Evolutionary conservation across 176 grass and related monocot species (phyloP).

Genomic region (Oryza meyeriana): DNA sequence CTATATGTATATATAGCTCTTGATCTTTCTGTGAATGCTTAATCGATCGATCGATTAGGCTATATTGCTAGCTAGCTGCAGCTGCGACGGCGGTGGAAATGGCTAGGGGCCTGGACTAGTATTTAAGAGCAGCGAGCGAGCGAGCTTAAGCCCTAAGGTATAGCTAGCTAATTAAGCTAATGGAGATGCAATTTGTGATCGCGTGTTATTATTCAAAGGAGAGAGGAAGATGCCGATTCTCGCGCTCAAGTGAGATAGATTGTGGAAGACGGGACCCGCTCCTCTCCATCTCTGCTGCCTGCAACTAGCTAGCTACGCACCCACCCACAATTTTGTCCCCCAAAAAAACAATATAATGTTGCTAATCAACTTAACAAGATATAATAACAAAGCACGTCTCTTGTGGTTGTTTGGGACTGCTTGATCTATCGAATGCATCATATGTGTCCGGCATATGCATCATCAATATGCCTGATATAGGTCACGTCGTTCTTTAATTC

Average conservation of each 20-base stretch:
- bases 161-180: neutral
- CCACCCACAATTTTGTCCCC: no score
- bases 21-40: neutral
- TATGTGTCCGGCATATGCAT: neutral
- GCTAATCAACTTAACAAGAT: neutral
- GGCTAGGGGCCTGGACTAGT: neutral
- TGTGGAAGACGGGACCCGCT: slow-evolving; percentile 40
- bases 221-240: slow-evolving; percentile 36
- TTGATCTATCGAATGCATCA: neutral
- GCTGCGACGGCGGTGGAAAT: slow-evolving; percentile 7
- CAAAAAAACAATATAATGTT: neutral
- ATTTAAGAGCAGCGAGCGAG: slow-evolving; percentile 7
- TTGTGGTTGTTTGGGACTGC: neutral
- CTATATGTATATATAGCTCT: no score
- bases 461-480: neutral
- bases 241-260: neutral
- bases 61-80: neutral
- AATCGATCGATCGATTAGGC: neutral
- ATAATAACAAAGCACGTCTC: neutral
- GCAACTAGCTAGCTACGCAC: neutral
- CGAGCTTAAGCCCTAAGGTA: slow-evolving; percentile 10
- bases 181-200: neutral
- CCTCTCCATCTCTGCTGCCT: neutral
- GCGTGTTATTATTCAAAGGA: neutral
- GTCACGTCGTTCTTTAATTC: neutral